These are phyloP conservation scores for Jacaranda mimosifolia DNA, from an alignment of 257 asterid genomes.

Conservation along the genomic window DNA sequence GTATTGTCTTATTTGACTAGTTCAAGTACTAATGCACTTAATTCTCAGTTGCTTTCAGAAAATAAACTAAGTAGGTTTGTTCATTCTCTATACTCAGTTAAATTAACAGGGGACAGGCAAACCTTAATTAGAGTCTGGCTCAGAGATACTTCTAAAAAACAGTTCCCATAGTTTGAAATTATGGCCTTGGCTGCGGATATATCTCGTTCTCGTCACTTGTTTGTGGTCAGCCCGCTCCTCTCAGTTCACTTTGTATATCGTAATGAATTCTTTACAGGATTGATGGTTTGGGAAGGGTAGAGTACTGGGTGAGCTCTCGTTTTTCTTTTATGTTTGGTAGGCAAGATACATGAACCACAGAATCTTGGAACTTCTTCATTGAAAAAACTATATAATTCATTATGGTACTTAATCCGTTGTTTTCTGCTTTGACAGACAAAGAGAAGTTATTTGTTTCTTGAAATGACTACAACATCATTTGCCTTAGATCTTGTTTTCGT, in stretches of 20 bases:
- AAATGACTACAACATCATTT: neutral
- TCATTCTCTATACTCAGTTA: neutral
- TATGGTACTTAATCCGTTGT: slow-evolving; percentile 2
- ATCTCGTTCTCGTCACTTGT: slow-evolving; percentile 15
- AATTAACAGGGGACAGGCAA: neutral
- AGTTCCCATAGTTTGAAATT: neutral
- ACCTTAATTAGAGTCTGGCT: slow-evolving; percentile 23
- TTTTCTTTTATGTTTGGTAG: neutral
- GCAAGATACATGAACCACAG: slow-evolving; percentile 26
- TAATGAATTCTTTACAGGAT: neutral
- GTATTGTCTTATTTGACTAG: neutral
- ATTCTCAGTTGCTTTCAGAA: neutral
- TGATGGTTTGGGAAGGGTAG: neutral
- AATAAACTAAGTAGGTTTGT: neutral
- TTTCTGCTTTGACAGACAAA: neutral
- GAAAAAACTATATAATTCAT: slow-evolving; percentile 2
- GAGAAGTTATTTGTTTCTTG: slow-evolving; percentile 19
- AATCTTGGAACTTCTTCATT: slow-evolving; percentile 25
- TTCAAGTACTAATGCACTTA: neutral
- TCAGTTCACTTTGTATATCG: neutral
- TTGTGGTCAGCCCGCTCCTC: slow-evolving; percentile 11
- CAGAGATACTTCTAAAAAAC: neutral
- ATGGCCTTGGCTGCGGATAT: slow-evolving; percentile 15
- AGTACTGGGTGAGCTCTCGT: slow-evolving; percentile 1
- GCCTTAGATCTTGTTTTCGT: neutral